phyloP scores from a whole-genome alignment of 495 filamentous ascomycete genomes.

The Penicillium lagena region DNA sequence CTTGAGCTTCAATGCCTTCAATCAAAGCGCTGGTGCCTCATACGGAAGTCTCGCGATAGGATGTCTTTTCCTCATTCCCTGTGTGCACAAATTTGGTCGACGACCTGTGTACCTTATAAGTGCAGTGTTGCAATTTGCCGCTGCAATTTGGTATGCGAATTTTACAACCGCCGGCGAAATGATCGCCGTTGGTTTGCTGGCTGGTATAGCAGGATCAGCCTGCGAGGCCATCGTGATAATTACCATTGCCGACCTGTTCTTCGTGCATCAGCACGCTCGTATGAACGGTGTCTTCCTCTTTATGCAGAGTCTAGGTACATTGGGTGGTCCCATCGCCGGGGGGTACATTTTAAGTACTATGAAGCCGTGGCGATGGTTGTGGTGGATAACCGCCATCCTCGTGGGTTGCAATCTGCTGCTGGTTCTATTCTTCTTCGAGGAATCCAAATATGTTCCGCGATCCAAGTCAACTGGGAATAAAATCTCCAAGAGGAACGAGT shows the following conservation, averaged over 20 bases:
- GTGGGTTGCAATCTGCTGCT: conserved; percentile 24
- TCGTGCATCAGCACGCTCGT: conserved; percentile 31
- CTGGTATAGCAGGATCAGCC: conserved; percentile 23
- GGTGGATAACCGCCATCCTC: conserved; percentile 35
- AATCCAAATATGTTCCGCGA: conserved; percentile 20
- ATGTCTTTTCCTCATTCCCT: conserved; percentile 28
- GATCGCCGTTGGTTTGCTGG: conserved; percentile 16
- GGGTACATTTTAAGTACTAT: conserved; percentile 27
- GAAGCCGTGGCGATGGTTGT: conserved; percentile 34
- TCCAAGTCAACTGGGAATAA: too few relatives aligned
- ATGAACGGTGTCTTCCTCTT: conserved; percentile 34
- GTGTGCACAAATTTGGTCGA: conserved; percentile 32
- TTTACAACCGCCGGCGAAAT: conserved; percentile 20
- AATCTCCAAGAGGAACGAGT: too few relatives aligned
- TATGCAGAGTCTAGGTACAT: conserved; percentile 17
- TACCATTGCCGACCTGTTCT: conserved; percentile 36
- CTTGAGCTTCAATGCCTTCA: conserved; percentile 13
- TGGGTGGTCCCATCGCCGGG: conserved; percentile 28
- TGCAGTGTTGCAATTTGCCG: conserved; percentile 18
- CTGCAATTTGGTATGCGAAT: conserved; percentile 17
- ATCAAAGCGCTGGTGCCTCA: conserved; percentile 20
- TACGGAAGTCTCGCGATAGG: conserved; percentile 28
- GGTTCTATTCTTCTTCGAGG: conserved; percentile 29
- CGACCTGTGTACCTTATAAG: conserved; percentile 31
- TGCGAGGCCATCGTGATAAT: conserved; percentile 34